These are phyloP conservation scores for Candida sonorensis DNA, from an alignment of 805 yeast species.

Conservation along the genomic window DNA sequence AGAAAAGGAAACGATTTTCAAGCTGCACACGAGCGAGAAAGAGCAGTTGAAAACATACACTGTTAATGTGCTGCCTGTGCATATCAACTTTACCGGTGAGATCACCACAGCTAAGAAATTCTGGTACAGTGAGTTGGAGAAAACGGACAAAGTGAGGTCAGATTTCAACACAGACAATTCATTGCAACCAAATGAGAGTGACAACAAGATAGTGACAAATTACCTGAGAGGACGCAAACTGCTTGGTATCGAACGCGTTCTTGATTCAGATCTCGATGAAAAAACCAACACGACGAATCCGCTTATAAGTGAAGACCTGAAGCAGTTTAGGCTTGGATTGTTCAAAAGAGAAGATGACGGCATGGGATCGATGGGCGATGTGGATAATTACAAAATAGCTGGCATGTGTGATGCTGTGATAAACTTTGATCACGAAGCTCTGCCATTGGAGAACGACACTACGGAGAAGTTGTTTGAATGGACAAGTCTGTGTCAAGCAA, in stretches of 20 bases:
- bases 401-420: conserved; percentile 8
- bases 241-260: conserved; percentile 9
- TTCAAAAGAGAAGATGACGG: conserved; percentile 6
- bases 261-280: not conserved
- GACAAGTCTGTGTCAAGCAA: conserved; percentile 12
- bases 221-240: conserved; percentile 18
- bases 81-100: conserved; percentile 10
- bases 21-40: too few species aligned
- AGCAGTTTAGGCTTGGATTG: conserved; percentile 3
- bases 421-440: conserved; percentile 17
- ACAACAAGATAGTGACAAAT: conserved; percentile 3
- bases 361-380: conserved; percentile 4
- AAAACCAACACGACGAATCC: not conserved
- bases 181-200: not conserved
- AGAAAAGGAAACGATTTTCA: too few species aligned
- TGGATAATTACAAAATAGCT: conserved; percentile 4
- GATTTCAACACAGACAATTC: too few species aligned
- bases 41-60: not conserved
- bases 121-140: conserved; percentile 8
- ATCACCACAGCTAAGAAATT: conserved; percentile 2
- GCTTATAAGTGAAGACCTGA: not conserved
- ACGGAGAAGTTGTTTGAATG: conserved; percentile 16
- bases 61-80: conserved; percentile 8
- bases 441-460: conserved; percentile 13
- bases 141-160: not conserved